A percentile compares a stretch with the other conserved stretches of the same genome.
These are phyloP conservation scores for Fraxinus paxiana DNA, from an alignment of 305 asterid genomes.

Conservation along the genomic window DNA sequence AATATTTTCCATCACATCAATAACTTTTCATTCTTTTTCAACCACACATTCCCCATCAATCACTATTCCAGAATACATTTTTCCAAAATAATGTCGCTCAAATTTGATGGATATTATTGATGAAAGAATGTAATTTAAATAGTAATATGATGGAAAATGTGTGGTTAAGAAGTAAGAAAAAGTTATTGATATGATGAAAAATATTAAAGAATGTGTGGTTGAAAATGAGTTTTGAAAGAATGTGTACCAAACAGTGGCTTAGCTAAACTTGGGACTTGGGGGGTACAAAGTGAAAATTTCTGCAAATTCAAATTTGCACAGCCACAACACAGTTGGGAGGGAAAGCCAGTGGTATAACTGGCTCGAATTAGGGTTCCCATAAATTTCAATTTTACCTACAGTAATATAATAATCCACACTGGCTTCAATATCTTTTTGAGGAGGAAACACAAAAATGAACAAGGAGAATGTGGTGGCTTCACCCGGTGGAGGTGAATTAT, in stretches of 20 bases:
- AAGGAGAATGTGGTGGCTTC: constrained; percentile 45
- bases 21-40: no score
- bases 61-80: no score
- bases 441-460: constrained; percentile 35
- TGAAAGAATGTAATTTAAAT: no score
- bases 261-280: not conserved
- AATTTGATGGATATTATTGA: no score
- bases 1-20: no score
- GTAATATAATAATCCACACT: not conserved
- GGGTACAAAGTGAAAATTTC: not conserved
- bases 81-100: no score
- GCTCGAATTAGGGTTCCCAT: not conserved
- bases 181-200: no score
- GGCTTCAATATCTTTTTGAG: not conserved
- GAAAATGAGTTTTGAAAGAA: no score
- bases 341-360: not conserved
- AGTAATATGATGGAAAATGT: no score
- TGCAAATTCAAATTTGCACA: not conserved
- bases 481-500: constrained; percentile 47
- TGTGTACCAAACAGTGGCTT: not conserved
- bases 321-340: not conserved
- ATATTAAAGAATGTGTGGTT: no score
- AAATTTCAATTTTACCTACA: not conserved
- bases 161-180: no score
- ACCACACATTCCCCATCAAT: no score